Evolutionary conservation across 352 stramenopile genomes (phyloP).

Genomic region (Pythium graminicola): DNA sequence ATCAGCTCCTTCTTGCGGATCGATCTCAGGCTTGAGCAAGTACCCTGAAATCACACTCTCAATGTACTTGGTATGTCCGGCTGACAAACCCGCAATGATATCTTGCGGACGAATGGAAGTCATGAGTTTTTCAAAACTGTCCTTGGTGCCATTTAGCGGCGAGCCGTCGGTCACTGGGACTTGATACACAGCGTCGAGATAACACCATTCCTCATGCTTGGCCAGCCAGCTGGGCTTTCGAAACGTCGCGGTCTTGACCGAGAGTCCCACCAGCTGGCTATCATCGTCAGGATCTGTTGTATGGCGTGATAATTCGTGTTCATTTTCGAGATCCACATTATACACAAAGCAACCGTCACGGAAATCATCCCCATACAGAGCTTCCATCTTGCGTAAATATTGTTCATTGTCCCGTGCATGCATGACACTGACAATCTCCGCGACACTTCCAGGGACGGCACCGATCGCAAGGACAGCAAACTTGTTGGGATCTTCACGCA

Average conservation of each 20-base stretch:
- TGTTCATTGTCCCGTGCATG: conserved; percentile 7
- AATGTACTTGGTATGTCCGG: conserved; percentile 5
- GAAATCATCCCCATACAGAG: conserved; percentile 18
- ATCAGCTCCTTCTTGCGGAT: too few relatives aligned
- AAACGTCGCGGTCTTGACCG: conserved; percentile 26
- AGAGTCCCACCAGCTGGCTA: conserved; percentile 10
- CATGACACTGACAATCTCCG: conserved; percentile 17
- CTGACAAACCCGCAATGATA: not conserved
- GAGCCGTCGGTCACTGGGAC: not conserved
- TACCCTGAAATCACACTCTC: conserved; percentile 12
- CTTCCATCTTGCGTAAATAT: conserved; percentile 20
- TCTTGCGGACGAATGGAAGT: conserved; percentile 5
- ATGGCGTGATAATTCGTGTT: conserved; percentile 7
- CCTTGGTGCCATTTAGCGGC: not conserved
- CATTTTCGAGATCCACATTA: conserved; percentile 10
- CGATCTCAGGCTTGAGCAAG: conserved; percentile 7
- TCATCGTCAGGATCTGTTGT: conserved; percentile 3
- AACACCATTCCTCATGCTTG: conserved; percentile 25
- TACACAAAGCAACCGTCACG: conserved; percentile 16
- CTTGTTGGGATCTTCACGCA: conserved; percentile 6
- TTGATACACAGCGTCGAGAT: conserved; percentile 16
- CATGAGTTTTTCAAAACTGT: conserved; percentile 25
- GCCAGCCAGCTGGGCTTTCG: conserved; percentile 17
- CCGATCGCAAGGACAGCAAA: conserved; percentile 20
- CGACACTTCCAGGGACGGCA: conserved; percentile 1